Evolutionary conservation across 345 rosid genomes (phyloP), one percentile per base, ranked within the genome.

Genomic region (Melaleuca quinquenervia): DNA sequence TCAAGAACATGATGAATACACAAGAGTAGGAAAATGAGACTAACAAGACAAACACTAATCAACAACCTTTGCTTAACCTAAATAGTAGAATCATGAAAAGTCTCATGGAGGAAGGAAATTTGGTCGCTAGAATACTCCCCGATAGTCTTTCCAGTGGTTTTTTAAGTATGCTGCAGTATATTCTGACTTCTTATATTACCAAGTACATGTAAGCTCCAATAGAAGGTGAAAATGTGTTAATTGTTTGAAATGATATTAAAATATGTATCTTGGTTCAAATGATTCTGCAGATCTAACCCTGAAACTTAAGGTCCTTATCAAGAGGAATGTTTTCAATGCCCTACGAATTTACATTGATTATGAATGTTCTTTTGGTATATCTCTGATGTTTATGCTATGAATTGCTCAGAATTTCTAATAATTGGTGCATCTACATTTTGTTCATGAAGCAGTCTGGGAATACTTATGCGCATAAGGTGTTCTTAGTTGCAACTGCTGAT

Each of bases 401-500:
- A 70, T 70, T 70, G 48, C 80, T 70, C 48, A 36, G 26, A 70
- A 70, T 36, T 70, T 70, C 22, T 70, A 36, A 36, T 70, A 32
- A 70, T 13, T 70, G 26, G 48, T 18, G 26, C 24, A 4, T 70
- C 80, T 36, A 36, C 41, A 70, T 93, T 90, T 94, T 86, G 94
- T 87, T 80, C 64, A 27, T 85, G 86, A 85, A 90, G 89, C 88
- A 89, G 87, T 45, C 55, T 86, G 90, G 88, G 86, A 90, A 88
- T 83, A 87, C 83, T 86, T 84, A 83, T 84, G 86, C 87, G 90
- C 91, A 87, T 87, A 95, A 91, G 91, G 96, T 96, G 89, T 91
- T 96, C 50, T 87, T 97, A 85, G 93, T 97, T 87, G 98, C 96
- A 70, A 91, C 98, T 87, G 94, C 98, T 86, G 98, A 97, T 83